Conservation (phyloP, 192 early-diverging fungal species). For the Podila verticillata region DNA sequence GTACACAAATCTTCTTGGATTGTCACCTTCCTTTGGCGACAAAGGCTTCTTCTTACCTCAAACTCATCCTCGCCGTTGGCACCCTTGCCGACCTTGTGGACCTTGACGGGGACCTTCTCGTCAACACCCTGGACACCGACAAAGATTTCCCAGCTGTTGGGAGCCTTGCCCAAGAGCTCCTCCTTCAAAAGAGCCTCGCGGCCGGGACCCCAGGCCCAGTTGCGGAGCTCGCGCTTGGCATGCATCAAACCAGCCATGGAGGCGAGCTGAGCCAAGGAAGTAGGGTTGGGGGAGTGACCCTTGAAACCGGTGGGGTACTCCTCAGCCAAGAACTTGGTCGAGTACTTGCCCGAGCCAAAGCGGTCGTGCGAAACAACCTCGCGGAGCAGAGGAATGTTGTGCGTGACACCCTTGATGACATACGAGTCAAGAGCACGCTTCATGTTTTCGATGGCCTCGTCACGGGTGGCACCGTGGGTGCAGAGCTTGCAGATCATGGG, state of each 20-base stretch:
- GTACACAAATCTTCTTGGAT: background rate
- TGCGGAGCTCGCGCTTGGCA: slow-evolving; percentile 71
- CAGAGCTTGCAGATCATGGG: slow-evolving; percentile 95
- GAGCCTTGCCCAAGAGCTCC: slow-evolving; percentile 32
- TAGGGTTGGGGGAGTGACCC: slow-evolving; percentile 69
- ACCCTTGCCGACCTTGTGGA: slow-evolving; percentile 44
- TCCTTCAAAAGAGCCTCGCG: slow-evolving; percentile 54
- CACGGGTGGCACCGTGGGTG: slow-evolving; percentile 81
- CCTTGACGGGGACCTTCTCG: slow-evolving; percentile 57
- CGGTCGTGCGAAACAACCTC: slow-evolving; percentile 81
- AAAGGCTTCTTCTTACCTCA: slow-evolving; percentile 36
- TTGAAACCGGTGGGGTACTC: slow-evolving; percentile 92
- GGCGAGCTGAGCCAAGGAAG: slow-evolving; percentile 67
- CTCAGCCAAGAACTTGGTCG: slow-evolving; percentile 88
- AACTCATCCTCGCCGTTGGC: slow-evolving; percentile 55
- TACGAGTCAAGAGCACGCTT: slow-evolving; percentile 86
- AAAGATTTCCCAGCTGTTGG: slow-evolving; percentile 61
- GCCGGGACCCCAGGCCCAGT: slow-evolving; percentile 64
- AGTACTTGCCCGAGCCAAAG: slow-evolving; percentile 79
- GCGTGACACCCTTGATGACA: slow-evolving; percentile 94
- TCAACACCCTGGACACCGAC: slow-evolving; percentile 58
- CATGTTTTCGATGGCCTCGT: slow-evolving; percentile 83
- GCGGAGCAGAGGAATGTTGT: slow-evolving; percentile 93
- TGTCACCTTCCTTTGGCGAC: too few relatives aligned
- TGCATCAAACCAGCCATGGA: slow-evolving; percentile 72